Evolutionary conservation across 2,329 filamentous ascomycete genomes (phyloP), one percentile per base, ranked within the genome.

Genomic region (Sphaerulina populicola): DNA sequence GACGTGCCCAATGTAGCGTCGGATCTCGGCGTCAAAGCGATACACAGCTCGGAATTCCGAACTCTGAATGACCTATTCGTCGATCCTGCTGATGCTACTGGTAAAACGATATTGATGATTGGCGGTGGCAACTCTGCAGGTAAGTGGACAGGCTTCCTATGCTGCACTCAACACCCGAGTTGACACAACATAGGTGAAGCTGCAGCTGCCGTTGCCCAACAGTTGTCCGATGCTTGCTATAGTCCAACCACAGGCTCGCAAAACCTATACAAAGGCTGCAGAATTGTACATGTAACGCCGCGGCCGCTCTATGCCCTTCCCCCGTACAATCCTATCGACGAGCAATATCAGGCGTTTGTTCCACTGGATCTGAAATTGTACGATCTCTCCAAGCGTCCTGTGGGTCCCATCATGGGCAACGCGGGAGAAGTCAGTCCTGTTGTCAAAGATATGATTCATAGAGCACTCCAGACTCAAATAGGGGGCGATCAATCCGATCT

Each of bases 41-140:
- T 86, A 0, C 86, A 90, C 66, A 89, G 84, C 67, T 85, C 83
- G 43, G 69, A 76, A 27, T 82, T 88, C 47, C 74, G 83, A 3
- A 72, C 77, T 48, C 66, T 85, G 1, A 60, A 67, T 0, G 64
- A 70, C 4, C 53, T 69, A 0, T 56, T 68, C 27, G 51, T 51
- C 3, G 31, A 47, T 7, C 41, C 15, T 1, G 29, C 42, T 5
- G 6, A 38, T 7, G 44, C 55, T 1, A 60, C 62, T 0, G 73
- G 73, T 1, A 77, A 79, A 14, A 86, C 82, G 61, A 80, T 93
- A 12, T 73, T 88, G 1, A 74, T 94, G 0, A 79, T 89, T 1
- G 88, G 88, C 0, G 87, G 86, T 0, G 86, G 89, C 60, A 89
- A 93, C 77, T 91, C 86, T 2, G 87, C 86, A 0, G 46, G 45